Evolutionary conservation across 352 stramenopile genomes (phyloP).

Genomic region (Phytophthora lateralis): DNA sequence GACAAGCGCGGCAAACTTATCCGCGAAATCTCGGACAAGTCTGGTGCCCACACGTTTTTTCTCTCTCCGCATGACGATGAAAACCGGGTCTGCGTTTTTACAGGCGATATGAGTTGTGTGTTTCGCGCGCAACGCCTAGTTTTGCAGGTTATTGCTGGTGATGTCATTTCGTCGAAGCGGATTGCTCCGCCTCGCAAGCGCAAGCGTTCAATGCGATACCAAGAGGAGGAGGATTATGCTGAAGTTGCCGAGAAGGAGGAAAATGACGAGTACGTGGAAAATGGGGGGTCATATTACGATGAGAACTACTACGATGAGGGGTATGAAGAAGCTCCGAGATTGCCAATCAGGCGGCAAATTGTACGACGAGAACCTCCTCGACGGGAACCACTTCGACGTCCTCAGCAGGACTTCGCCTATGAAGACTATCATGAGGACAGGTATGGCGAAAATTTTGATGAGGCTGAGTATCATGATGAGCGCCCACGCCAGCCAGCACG

Average conservation of each 20-base stretch:
- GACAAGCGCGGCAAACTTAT: slow-evolving; percentile 54
- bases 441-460: slow-evolving; percentile 15
- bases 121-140: slow-evolving; percentile 62
- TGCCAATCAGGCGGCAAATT: slow-evolving; percentile 14
- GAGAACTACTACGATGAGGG: slow-evolving; percentile 20
- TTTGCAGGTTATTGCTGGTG: slow-evolving; percentile 62
- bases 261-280: slow-evolving; percentile 14
- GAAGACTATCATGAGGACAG: slow-evolving; percentile 23
- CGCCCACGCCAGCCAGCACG: slow-evolving; percentile 12
- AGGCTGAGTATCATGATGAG: slow-evolving; percentile 12
- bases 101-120: slow-evolving; percentile 52
- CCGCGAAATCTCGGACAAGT: slow-evolving; percentile 59
- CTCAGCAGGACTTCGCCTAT: slow-evolving; percentile 15
- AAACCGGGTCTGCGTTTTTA: slow-evolving; percentile 57
- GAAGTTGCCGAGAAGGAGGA: slow-evolving; percentile 14
- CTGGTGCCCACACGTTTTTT: slow-evolving; percentile 55
- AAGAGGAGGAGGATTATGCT: slow-evolving; percentile 22
- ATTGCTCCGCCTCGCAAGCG: slow-evolving; percentile 45
- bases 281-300: slow-evolving; percentile 21
- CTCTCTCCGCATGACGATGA: slow-evolving; percentile 45
- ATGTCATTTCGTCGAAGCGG: slow-evolving; percentile 54
- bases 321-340: slow-evolving; percentile 11
- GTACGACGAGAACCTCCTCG: slow-evolving; percentile 17
- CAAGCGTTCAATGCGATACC: slow-evolving; percentile 26
- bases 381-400: slow-evolving; percentile 4